A percentile compares a stretch with the other conserved stretches of the same genome.
Conservation (phyloP, 1,139 yeast genomes). For the Pichia sp. region DNA sequence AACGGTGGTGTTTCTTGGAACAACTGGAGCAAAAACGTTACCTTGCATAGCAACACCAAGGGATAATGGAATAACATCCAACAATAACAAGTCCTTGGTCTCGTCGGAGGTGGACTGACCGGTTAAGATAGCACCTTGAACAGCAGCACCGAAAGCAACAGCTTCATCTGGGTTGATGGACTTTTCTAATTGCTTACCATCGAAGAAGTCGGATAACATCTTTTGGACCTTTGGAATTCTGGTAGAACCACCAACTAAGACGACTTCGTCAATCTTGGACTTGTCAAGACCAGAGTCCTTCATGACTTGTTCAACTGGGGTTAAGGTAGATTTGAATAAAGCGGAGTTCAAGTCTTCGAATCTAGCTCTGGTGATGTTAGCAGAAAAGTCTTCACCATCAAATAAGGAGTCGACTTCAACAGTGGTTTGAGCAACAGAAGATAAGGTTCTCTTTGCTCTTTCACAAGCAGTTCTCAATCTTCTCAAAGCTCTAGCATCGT, state of each 20-base stretch:
- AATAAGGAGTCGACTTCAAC: slow-evolving; percentile 75
- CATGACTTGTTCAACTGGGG: slow-evolving; percentile 80
- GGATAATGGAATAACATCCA: slow-evolving; percentile 97
- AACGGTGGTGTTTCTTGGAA: slow-evolving; percentile 98
- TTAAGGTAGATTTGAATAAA: slow-evolving; percentile 75
- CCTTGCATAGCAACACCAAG: slow-evolving; percentile 99
- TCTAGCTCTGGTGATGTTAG: slow-evolving; percentile 81
- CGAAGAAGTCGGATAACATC: slow-evolving; percentile 75
- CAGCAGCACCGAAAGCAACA: slow-evolving; percentile 97
- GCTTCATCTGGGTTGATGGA: slow-evolving; percentile 98
- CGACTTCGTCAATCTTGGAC: slow-evolving; percentile 75
- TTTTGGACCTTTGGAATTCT: slow-evolving; percentile 89
- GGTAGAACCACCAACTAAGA: slow-evolving; percentile 86
- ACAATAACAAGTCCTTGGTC: slow-evolving; percentile 92
- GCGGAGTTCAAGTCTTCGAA: slow-evolving; percentile 82
- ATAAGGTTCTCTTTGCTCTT: slow-evolving; percentile 83
- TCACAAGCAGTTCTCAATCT: slow-evolving; percentile 86
- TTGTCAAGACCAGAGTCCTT: slow-evolving; percentile 75
- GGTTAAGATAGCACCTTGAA: slow-evolving; percentile 95
- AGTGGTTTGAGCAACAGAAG: slow-evolving; percentile 78
- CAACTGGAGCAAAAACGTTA: slow-evolving; percentile 95
- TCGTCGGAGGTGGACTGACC: slow-evolving; percentile 76
- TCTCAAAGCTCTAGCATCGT: slow-evolving; percentile 91
- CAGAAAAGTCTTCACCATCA: slow-evolving; percentile 74
- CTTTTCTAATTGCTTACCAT: slow-evolving; percentile 84